Evolutionary conservation across 2,329 filamentous ascomycete species (phyloP), one percentile per base, ranked within the genome.

Genomic region (Curvularia spicifera): DNA sequence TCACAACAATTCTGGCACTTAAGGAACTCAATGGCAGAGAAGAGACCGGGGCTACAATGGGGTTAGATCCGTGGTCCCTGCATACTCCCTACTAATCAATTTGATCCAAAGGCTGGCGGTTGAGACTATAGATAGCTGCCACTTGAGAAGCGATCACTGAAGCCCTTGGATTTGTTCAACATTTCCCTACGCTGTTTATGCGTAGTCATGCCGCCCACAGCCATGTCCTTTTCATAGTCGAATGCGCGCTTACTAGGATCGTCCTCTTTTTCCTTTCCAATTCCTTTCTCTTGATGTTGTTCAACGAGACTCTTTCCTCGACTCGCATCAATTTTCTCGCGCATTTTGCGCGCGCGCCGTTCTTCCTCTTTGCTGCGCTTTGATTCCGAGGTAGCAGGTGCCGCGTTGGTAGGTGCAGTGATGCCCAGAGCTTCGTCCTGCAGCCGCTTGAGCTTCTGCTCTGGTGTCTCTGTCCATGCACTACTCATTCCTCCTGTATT

Each of bases 221-320:
- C 89, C 87, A 98, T 97, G 76, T 98, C 95, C 80, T 97, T 98
- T 76, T 97, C 91, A 62, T 88, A 85, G 78, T 97, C 92, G 78
- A 98, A 98, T 0, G 87, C 89, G 60, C 94, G 84, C 77, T 90
- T 89, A 76, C 92, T 97, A 0, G 95, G 94, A 73, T 98, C 93
- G 77, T 97, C 94, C 48, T 82, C 80, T 22, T 95, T 91, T 63
- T 91, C 87, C 61, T 88, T 87, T 18, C 84, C 81, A 6, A 73
- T 78, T 37, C 76, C 78, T 22, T 74, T 76, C 61, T 78, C 79
- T 59, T 77, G 74, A 51, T 83, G 81, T 63, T 80, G 76, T 56
- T 82, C 79, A 47, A 81, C 78, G 22, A 84, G 61, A 31, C 79
- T 82, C 61, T 78, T 78, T 9, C 79, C 79, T 20, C 77, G 65